Evolutionary conservation across 768 basidiomycete genomes (phyloP).

Genomic region (Xerocomellus amylosporus): DNA sequence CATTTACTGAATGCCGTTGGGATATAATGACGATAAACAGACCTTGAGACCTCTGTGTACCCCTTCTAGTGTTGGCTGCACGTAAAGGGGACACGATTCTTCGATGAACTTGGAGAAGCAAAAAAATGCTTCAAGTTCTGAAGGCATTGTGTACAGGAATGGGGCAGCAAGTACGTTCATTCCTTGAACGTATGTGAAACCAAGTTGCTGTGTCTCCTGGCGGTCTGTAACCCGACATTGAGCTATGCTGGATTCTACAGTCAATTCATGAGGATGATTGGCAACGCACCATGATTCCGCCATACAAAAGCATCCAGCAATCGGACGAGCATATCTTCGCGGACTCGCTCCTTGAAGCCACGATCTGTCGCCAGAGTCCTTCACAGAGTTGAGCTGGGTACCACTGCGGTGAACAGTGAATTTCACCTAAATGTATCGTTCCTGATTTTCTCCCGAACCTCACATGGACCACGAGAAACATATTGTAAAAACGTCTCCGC

Average conservation of each 20-base stretch:
- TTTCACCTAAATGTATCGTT: slow-evolving; percentile 94
- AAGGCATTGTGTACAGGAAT: slow-evolving; percentile 96
- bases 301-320: slow-evolving; percentile 98
- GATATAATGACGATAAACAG: slow-evolving; percentile 16
- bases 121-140: slow-evolving; percentile 96
- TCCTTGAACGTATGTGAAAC: slow-evolving; percentile 96
- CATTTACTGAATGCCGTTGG: background rate
- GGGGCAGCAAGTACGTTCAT: slow-evolving; percentile 99
- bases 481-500: slow-evolving; percentile 73
- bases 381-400: background rate
- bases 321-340: slow-evolving; percentile 95
- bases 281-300: slow-evolving; percentile 74
- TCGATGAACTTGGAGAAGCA: slow-evolving; percentile 97
- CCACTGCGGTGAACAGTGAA: background rate
- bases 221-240: slow-evolving; percentile 46
- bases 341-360: slow-evolving; percentile 96
- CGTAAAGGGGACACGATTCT: slow-evolving; percentile 91
- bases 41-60: slow-evolving; percentile 95
- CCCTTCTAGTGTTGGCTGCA: slow-evolving; percentile 92
- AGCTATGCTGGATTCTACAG: background rate
- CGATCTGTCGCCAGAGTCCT: slow-evolving; percentile 92
- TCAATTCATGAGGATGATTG: background rate
- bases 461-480: slow-evolving; percentile 80
- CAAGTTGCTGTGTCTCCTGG: slow-evolving; percentile 74
- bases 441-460: slow-evolving; percentile 87